Evolutionary conservation across 768 basidiomycete species (phyloP).

Genomic region (Cystobasidium ongulense): DNA sequence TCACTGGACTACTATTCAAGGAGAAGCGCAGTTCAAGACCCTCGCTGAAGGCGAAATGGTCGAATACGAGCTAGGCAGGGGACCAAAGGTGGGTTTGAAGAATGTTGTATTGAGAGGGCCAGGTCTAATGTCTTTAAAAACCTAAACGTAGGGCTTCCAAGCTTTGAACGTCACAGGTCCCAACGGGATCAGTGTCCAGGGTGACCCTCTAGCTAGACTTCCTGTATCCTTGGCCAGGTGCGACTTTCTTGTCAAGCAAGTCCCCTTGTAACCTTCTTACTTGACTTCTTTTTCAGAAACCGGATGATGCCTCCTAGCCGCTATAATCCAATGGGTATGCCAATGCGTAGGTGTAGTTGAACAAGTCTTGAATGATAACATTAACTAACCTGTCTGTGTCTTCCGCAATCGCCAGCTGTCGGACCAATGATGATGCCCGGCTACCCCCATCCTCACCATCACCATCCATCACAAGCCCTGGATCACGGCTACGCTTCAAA

Average conservation of each 20-base stretch:
- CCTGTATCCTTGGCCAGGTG: slow-evolving; percentile 16
- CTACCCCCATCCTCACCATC: slow-evolving; percentile 80
- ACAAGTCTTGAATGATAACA: neutral
- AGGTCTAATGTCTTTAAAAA: neutral
- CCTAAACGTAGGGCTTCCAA: slow-evolving; percentile 19
- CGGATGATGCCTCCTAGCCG: slow-evolving; percentile 10
- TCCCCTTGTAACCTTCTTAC: too few species aligned
- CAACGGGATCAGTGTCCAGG: slow-evolving; percentile 13
- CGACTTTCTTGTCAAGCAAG: too few species aligned
- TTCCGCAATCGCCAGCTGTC: neutral
- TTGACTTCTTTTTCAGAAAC: neutral
- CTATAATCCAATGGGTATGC: slow-evolving; percentile 24
- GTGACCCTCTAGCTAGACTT: slow-evolving; percentile 22
- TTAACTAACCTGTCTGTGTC: neutral
- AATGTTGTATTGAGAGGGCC: neutral
- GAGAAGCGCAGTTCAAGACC: slow-evolving; percentile 25
- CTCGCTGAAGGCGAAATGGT: slow-evolving; percentile 29
- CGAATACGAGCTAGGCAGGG: slow-evolving; percentile 27
- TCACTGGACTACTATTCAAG: slow-evolving; percentile 29
- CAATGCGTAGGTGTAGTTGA: neutral
- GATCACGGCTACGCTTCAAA: slow-evolving; percentile 7
- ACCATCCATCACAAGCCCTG: slow-evolving; percentile 53
- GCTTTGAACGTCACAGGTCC: slow-evolving; percentile 28
- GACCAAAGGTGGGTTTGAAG: slow-evolving; percentile 10
- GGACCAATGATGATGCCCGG: slow-evolving; percentile 46